Evolutionary conservation across 1,284 basidiomycete species (phyloP), one percentile per base, ranked within the genome.

Genomic region (Polyporus tsugae): DNA sequence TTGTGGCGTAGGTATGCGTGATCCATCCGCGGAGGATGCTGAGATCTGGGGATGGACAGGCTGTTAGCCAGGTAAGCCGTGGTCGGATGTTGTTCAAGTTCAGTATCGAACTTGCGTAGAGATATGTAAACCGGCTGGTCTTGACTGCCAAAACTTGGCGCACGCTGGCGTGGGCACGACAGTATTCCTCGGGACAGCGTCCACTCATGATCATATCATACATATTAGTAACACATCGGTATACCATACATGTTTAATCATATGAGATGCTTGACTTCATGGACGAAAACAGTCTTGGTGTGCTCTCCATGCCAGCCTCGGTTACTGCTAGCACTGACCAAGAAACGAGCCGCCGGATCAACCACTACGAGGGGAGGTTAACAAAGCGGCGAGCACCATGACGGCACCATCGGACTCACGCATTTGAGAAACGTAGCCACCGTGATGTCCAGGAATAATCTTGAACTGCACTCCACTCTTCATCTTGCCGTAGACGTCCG

Each of bases 391-490:
- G n/a, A 17, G 4, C 2, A 10, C 4, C 11, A 25, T 11, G 33
- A 44, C 60, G 13, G 5, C 22, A 29, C 0, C 38, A 38, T 6
- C 22, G 2, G 5, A 74, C 78, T 46, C 70, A 97, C 95, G 79
- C 88, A 98, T 94, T 74, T 94, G 92, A 5, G 95, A 97, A 19
- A 98, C 88, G 69, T 91, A 94, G 1, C 96, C 97, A 38, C 97
- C 96, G 80, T 98, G 95, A 81, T 99, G 97, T 0, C 97, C 97
- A 5, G 96, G 94, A 46, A 99, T 95, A 71, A 99, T 98, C 80
- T 96, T 96, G 86, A 98, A 98, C 72, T 93, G 93, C 22, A 91
- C 90, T 9, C 90, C 87, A 73, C 88, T 87, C 78, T 85, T 89
- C 65, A 83, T 81, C 75, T 85, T 88, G 49, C 86, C 85, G 63